Base-by-base conservation (phyloP, 73 alveolate genomes). In the Paramecium tetraurelia region DNA sequence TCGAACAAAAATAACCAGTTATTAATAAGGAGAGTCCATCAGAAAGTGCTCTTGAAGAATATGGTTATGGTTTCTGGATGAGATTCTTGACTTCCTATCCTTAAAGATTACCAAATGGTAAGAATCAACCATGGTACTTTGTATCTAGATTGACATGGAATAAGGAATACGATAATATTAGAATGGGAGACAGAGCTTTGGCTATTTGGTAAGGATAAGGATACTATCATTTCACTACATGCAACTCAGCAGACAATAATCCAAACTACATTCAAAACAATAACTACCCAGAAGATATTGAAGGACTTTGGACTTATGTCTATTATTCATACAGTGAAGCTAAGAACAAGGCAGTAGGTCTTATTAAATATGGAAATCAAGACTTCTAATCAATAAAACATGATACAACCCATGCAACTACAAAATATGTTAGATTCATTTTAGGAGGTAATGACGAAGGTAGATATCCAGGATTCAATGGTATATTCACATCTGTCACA, bases 161-260 rank as follows among this genome's bases (percentile, higher is more conserved):
- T 6, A 80, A 80, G 14, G 76, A 41, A 6, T 80, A 80, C 46
- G 90, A 80, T 80, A 80, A 80, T 44, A 80, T 80, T 22, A 80
- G 90, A 80, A 80, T 80, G 90, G 90, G 90, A 44, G 90, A 80
- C 18, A 80, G 90, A 80, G 72, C 75, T 24, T 46, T 80, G 53
- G 90, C 90, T 22, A 80, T 80, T 24, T 80, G 90, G 90, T 80
- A 80, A 85, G 93, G 93, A 85, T 10, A 85, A 53, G 93, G 93
- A 41, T 85, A 4, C 63, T 85, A 85, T 85, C 93, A 85, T 40
- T 85, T 85, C 86, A 59, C 93, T 11, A 85, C 90, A 18, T 44
- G 75, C 75, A 80, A 80, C 24, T 22, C 48, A 20, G 43, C n/a
- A 18, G 57, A 41, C 71, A 35, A 43, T 11, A 85, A 85, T 36